Evolutionary conservation across 257 asterid species (phyloP), one percentile per base, ranked within the genome.

Genomic region (Paraleonurus japonicus): DNA sequence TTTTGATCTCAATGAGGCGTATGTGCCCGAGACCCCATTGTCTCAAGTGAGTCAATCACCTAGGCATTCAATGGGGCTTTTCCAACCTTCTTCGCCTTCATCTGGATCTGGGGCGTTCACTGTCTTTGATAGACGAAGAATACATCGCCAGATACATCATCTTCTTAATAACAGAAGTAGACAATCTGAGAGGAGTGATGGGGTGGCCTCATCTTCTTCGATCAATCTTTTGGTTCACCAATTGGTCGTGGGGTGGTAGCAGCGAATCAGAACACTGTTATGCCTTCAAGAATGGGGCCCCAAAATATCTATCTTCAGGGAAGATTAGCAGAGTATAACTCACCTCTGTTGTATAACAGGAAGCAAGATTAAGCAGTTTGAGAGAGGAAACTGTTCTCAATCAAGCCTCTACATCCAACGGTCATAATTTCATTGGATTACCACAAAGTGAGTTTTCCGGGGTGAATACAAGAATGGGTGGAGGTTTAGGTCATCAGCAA

Each of bases 1-100:
- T 12, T 90, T 90, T 28, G 91, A 88, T 72, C 89, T 90, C 20
- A 90, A 92, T 59, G 98, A 87, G 81, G 82, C 80, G 20, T 90
- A 85, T 73, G 91, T 87, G 10, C 96, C 97, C 10, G 96, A 88
- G 47, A 86, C 92, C 57, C 95, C 92, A 19, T 39, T 80, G 75
- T 66, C 76, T n/a, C 96, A 84, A 55, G 71, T 64, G 55, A 27
- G 78, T 65, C 86, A 75, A 10, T 79, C 89, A 61, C 89, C 89
- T 10, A 77, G 85, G 58, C 65, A 70, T 48, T 70, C 82, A 12
- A n/a, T 53, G 26, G 85, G 89, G 59, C 86, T 82, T 80, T 76
- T 73, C 72, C 90, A 81, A 45, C 84, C 84, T 61, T 67, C 81
- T 76, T 76, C 90, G 10, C 85, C 90, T 55, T 61, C 77, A 50